A percentile compares a stretch with the other conserved stretches of the same genome.
Conservation (phyloP, 2,329 filamentous ascomycete genomes). For the Paraphaeosphaeria sporulosa region DNA sequence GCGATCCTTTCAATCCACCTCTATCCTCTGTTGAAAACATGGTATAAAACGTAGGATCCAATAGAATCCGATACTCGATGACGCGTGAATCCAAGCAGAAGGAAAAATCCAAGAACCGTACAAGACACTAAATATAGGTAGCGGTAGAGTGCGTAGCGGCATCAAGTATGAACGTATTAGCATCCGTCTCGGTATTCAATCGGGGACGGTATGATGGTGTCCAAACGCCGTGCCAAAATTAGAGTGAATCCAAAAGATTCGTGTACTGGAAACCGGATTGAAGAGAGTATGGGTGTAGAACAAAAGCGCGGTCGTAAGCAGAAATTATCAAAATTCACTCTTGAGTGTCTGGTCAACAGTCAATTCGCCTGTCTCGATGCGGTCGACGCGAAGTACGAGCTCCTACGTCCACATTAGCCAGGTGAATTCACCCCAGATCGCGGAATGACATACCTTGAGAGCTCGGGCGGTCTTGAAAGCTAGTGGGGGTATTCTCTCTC, state of each 20-base stretch:
- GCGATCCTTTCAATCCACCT: background rate
- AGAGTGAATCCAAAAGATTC: background rate
- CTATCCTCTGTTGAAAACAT: slow-evolving; percentile 5
- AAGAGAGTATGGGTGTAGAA: background rate
- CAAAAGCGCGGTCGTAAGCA: background rate
- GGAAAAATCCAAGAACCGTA: background rate
- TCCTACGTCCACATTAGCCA: slow-evolving; percentile 42
- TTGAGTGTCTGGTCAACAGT: slow-evolving; percentile 43
- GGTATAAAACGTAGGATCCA: slow-evolving; percentile 10
- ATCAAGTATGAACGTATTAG: slow-evolving; percentile 1
- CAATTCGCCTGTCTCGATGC: slow-evolving; percentile 50
- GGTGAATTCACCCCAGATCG: background rate
- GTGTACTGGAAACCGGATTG: too few relatives aligned
- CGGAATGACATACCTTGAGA: slow-evolving; percentile 66
- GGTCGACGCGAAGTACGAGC: slow-evolving; percentile 51
- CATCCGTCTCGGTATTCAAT: slow-evolving; percentile 3
- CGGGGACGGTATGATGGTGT: background rate
- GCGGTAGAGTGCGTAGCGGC: slow-evolving; percentile 4
- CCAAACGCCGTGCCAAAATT: slow-evolving; percentile 13
- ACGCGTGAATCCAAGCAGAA: background rate
- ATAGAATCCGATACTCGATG: background rate
- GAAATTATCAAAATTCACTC: slow-evolving; percentile 36
- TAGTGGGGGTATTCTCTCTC: slow-evolving; percentile 75
- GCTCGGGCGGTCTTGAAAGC: slow-evolving; percentile 87
- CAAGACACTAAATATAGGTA: slow-evolving; percentile 6